Base-by-base conservation (phyloP, 2,329 filamentous ascomycete genomes). In the Fusarium sp. region DNA sequence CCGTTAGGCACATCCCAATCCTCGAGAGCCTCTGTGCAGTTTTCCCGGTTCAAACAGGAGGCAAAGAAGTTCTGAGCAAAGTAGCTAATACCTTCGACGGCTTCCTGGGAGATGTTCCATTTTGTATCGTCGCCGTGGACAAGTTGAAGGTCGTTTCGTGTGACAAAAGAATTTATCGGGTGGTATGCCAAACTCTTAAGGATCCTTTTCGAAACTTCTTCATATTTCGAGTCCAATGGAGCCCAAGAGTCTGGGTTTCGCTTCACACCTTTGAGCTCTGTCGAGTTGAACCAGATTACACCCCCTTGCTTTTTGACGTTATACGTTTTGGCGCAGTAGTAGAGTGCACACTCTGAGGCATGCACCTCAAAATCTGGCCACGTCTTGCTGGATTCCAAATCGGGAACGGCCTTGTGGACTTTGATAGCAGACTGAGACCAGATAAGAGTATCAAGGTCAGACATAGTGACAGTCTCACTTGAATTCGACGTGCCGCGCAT, bases 371-470 rank as follows among this genome's bases (percentile, higher is more conserved):
- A 56, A 33, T 52, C 45, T 4, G 58, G 59, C 67, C 67, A 69
- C 1, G 14, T 58, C 28, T 49, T 50, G 13, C 13, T 50, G 5
- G 54, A 36, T 7, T 36, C 18, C 24, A 51, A 33, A 33, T 54
- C 17, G 3, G 58, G 54, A 15, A 49, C 34, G 7, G 44, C 55
- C 8, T 40, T 20, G 17, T 58, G 49, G 2, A 67, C 63, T 34
- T 56, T 64, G 13, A 69, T 69, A 9, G 58, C 28, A 17, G 34
- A 67, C 42, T 69, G 59, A 1, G 63, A 45, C 67, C 67, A 69
- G 39, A 69, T 67, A 5, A 69, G 49, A 4, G 67, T 68, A 24
- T 68, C 63, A 14, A 69, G 17, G 24, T 65, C 52, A 6, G 36
- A 34, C 59, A 68, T 65, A 11, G 44, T 48, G 1, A 68, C 60